A percentile compares a stretch with the other conserved stretches of the same genome.
These are phyloP conservation scores for Aspergillus sergii DNA, from an alignment of 2,329 filamentous ascomycete genomes.

Conservation along the genomic window DNA sequence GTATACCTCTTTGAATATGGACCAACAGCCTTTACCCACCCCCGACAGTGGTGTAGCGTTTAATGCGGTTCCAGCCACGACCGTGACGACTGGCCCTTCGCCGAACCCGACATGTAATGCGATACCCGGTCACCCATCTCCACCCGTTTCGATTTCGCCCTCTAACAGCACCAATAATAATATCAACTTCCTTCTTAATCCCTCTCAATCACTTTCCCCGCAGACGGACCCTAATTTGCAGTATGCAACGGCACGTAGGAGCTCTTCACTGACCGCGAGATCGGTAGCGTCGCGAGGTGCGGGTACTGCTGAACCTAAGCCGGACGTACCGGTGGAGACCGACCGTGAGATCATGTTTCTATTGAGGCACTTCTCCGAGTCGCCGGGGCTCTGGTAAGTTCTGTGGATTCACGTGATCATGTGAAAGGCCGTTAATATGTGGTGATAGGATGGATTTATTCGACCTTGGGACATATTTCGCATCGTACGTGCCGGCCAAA, in stretches of 20 bases:
- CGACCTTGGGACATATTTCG: constrained; percentile 60
- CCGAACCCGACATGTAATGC: constrained; percentile 37
- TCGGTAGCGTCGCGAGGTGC: constrained; percentile 24
- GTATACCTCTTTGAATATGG: constrained; percentile 26
- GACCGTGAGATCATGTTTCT: constrained; percentile 64
- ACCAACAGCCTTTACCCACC: constrained; percentile 27
- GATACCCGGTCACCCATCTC: constrained; percentile 42
- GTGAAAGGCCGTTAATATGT: constrained; percentile 12
- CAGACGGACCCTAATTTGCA: constrained; percentile 47
- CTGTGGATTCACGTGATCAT: neutral
- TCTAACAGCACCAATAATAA: constrained; percentile 46
- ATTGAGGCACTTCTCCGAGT: constrained; percentile 62
- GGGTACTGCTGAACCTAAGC: constrained; percentile 20
- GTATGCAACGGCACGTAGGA: constrained; percentile 29
- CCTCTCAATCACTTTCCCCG: constrained; percentile 46
- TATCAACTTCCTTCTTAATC: constrained; percentile 61
- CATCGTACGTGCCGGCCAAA: constrained; percentile 61
- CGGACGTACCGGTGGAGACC: constrained; percentile 37
- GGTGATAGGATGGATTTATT: constrained; percentile 47
- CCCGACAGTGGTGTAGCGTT: constrained; percentile 23
- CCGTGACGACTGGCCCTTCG: constrained; percentile 30
- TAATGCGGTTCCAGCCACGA: constrained; percentile 21
- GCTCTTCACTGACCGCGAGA: constrained; percentile 33
- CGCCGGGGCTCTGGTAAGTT: constrained; percentile 59
- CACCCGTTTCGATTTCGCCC: constrained; percentile 47